Evolutionary conservation across 305 asterid species (phyloP), one percentile per base, ranked within the genome.

Genomic region (Fraxinus floribunda): DNA sequence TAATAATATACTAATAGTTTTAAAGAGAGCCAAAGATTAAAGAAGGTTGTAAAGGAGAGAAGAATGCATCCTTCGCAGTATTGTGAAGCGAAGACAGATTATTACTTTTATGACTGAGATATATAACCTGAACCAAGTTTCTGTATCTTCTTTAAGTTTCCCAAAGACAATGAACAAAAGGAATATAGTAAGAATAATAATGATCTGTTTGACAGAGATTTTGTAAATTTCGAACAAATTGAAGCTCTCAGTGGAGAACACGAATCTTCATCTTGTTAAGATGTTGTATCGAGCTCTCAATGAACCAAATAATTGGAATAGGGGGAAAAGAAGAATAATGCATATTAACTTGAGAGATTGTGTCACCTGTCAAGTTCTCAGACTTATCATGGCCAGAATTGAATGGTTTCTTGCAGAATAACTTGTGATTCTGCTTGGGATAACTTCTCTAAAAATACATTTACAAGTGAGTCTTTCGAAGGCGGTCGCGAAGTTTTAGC

Each of bases 41-140:
- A n/a, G 71, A 22, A 70, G 24, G 64, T n/a, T 52, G 64, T 5
- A 52, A 66, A 22, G 36, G 74, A 66, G 36, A 66, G 18, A 68
- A 68, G 20, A 26, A 30, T 13, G 75, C 15, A 1, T 68, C 32
- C 7, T 52, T 52, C 8, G 2, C 24, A 4, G 64, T 52, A n/a
- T 52, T 52, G 22, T 29, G 75, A 64, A 64, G 73, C n/a, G 0
- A 66, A 66, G 75, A 29, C 75, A 29, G 75, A 68, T 13, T 13
- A 68, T 68, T 68, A 29, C 75, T 35, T 24, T 66, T 68, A 68
- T 68, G 75, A 68, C 8, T 68, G 75, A 68, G 75, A 68, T 32
- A 71, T 18, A 30, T 15, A 32, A 71, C 46, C 44, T 71, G 76
- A 32, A 71, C 2, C 1, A 1, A 32, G 15, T 16, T 15, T 71